phyloP scores from a whole-genome alignment of 108 stramenopile genomes.

The Cyclotella sp. region DNA sequence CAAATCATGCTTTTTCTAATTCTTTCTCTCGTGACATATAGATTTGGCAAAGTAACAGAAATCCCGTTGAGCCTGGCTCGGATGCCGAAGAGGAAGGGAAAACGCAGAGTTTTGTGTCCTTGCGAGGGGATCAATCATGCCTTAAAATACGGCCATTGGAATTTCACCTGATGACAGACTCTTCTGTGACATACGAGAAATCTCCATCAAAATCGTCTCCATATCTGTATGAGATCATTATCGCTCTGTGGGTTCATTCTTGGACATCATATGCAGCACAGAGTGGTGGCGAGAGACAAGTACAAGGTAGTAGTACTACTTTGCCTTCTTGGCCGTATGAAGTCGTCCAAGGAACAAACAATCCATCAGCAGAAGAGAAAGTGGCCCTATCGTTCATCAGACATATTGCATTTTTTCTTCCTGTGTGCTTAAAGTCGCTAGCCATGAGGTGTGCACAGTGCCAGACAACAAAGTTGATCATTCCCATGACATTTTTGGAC shows the following conservation, averaged over 20 bases:
- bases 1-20: not conserved
- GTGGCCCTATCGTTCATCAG: slow-evolving; percentile 53
- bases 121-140: slow-evolving; percentile 49
- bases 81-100: slow-evolving; percentile 69
- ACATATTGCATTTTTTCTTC: slow-evolving; percentile 74
- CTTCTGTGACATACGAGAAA: slow-evolving; percentile 1
- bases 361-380: slow-evolving; percentile 37
- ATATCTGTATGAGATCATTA: slow-evolving; percentile 44
- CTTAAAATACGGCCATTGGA: slow-evolving; percentile 25
- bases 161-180: slow-evolving; percentile 34
- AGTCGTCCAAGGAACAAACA: slow-evolving; percentile 43
- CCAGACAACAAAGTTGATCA: slow-evolving; percentile 34
- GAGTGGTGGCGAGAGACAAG: slow-evolving; percentile 15
- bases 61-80: slow-evolving; percentile 55
- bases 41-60: slow-evolving; percentile 14
- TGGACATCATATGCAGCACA: slow-evolving; percentile 52
- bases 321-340: slow-evolving; percentile 49
- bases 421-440: slow-evolving; percentile 82
- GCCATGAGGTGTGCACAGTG: slow-evolving; percentile 54
- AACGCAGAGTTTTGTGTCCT: slow-evolving; percentile 11
- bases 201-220: slow-evolving; percentile 5
- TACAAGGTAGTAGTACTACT: slow-evolving; percentile 34
- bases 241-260: slow-evolving; percentile 51
- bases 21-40: not conserved
- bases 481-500: slow-evolving; percentile 68